These are phyloP conservation scores for Aspergillus neotritici DNA, from an alignment of 2,329 filamentous ascomycete species.

Conservation along the genomic window DNA sequence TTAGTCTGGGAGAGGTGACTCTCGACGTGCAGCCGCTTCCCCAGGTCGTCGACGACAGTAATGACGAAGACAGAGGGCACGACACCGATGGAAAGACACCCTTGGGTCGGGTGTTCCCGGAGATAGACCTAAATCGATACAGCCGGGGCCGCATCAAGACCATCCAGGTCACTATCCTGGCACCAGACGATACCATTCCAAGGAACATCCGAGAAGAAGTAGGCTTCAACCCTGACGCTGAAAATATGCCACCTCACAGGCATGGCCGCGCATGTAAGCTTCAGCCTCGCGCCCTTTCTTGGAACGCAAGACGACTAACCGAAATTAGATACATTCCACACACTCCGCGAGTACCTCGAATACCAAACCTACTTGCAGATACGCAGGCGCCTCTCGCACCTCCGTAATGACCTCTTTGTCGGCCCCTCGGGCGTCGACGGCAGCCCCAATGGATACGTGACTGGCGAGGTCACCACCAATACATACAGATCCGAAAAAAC, in stretches of 20 bases:
- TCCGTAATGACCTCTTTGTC: neutral
- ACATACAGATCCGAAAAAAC: constrained; percentile 40
- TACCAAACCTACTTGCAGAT: too few relatives aligned
- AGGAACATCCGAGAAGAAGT: too few relatives aligned
- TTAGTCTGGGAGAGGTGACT: constrained; percentile 45
- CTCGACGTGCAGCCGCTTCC: constrained; percentile 44
- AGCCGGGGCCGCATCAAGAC: constrained; percentile 27
- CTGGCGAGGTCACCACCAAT: constrained; percentile 17
- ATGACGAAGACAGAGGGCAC: too few relatives aligned
- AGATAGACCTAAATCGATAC: constrained; percentile 27
- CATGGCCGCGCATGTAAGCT: too few relatives aligned
- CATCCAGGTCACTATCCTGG: constrained; percentile 37
- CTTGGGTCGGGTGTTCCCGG: constrained; percentile 21
- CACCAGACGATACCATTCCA: constrained; percentile 23
- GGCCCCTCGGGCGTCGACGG: neutral
- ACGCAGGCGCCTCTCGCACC: too few relatives aligned
- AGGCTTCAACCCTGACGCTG: too few relatives aligned
- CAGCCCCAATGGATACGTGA: neutral
- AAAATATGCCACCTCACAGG: too few relatives aligned
- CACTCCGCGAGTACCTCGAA: too few relatives aligned
- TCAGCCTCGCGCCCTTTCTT: too few relatives aligned
- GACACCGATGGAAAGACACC: too few relatives aligned
- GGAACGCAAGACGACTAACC: too few relatives aligned
- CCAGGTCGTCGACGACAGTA: neutral
- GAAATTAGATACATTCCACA: too few relatives aligned